Base-by-base conservation (phyloP, 2,329 filamentous ascomycete species). In the Aspergillus quadricinctus region DNA sequence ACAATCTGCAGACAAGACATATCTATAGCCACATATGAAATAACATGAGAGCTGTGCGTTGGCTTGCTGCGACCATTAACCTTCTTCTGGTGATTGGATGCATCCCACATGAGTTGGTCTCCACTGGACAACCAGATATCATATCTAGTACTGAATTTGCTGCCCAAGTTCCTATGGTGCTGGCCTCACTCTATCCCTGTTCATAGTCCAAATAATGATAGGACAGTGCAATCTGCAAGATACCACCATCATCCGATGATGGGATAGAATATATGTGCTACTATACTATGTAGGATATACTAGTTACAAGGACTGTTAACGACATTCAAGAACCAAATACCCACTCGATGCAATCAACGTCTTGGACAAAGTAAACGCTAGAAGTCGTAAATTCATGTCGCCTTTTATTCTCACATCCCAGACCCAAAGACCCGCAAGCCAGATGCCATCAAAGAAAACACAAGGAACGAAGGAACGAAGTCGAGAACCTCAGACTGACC, bases 401-500 rank as follows among this genome's bases (percentile, higher is more conserved):
- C 9, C 19, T 45, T 45, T 45, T 23, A 19, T 43, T 21, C 8
- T 21, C 40, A 25, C 8, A 46, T 25, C 43, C 21, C 43, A 46
- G 40, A 11, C 21, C 9, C 21, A 46, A 19, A 46, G 43, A 23
- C 21, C 43, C 4, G 21, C 21, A 46, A 46, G 43, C 21, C 27
- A 46, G 43, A 46, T 23, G 10, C 21, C 14, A 4, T 46, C 19
- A 41, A 43, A 21, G 49, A 10, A 51, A 40, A 19, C 19, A 25
- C 6, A 5, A 48, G 50, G 51, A 49, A 35, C 49, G 50, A 21
- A 49, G 35, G 49, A 17, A 54, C 10, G 49, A 40, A 21, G 48
- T 49, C 3, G 23, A 10, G 19, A 50, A 25, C 27, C 29, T 46
- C 19, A 35, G 11, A 25, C 40, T 45, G 54, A 62, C 17, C 59